Evolutionary conservation across 768 basidiomycete species (phyloP).

Genomic region (Termitomyces titanicus): DNA sequence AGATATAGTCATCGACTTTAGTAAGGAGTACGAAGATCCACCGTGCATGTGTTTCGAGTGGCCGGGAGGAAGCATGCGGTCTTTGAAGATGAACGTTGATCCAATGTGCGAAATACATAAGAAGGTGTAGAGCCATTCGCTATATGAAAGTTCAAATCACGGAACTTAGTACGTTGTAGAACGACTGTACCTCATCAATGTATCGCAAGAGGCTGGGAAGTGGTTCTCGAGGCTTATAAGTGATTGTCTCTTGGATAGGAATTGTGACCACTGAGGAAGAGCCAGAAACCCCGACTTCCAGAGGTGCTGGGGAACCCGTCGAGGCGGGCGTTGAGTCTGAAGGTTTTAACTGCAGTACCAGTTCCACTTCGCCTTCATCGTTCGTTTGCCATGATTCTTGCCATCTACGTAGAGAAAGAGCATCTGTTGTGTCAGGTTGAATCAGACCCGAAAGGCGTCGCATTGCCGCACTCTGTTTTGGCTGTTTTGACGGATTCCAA

Average conservation of each 20-base stretch:
- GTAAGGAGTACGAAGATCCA: constrained; percentile 80
- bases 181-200: constrained; percentile 60
- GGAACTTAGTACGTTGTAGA: background rate
- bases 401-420: constrained; percentile 5
- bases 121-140: constrained; percentile 68
- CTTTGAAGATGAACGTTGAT: constrained; percentile 58
- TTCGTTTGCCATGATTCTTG: constrained; percentile 29
- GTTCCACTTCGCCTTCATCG: constrained; percentile 42
- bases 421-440: constrained; percentile 29
- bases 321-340: constrained; percentile 39
- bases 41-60: constrained; percentile 57
- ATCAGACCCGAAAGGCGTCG: constrained; percentile 18
- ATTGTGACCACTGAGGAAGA: constrained; percentile 4
- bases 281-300: constrained; percentile 13
- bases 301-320: constrained; percentile 32
- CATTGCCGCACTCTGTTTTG: constrained; percentile 26
- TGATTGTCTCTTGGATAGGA: background rate
- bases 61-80: constrained; percentile 30
- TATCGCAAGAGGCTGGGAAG: constrained; percentile 51
- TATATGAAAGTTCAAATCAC: constrained; percentile 24
- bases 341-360: constrained; percentile 28
- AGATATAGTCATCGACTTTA: constrained; percentile 63
- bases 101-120: constrained; percentile 87
- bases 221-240: constrained; percentile 48
- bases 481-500: constrained; percentile 56